Conservation (phyloP, 1,284 basidiomycete genomes). For the Ustilago shanxiensis region DNA sequence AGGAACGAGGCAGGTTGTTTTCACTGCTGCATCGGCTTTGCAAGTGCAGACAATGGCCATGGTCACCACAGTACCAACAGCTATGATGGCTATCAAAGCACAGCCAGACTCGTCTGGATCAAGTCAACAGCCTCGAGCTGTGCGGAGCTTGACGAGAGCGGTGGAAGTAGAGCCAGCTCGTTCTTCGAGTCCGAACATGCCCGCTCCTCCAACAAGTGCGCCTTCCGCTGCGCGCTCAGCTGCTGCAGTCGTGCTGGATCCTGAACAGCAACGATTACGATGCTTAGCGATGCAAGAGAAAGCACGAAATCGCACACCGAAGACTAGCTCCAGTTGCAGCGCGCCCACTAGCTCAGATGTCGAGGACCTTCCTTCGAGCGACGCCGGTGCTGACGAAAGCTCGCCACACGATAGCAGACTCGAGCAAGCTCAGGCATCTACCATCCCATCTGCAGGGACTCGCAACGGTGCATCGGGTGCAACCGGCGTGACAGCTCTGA, state of each 20-base stretch:
- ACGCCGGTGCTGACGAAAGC: neutral
- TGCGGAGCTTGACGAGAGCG: neutral
- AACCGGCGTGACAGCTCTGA: neutral
- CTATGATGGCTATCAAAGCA: neutral
- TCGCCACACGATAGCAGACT: slow-evolving; percentile 5
- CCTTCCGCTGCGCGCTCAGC: slow-evolving; percentile 24
- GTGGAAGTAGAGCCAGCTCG: slow-evolving; percentile 12
- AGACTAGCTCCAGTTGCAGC: slow-evolving; percentile 13
- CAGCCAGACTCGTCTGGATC: slow-evolving; percentile 5
- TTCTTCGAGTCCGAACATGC: slow-evolving; percentile 27
- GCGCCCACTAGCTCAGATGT: slow-evolving; percentile 25
- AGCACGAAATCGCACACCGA: slow-evolving; percentile 31
- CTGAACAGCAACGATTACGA: slow-evolving; percentile 44
- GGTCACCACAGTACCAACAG: neutral
- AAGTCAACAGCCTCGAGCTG: slow-evolving; percentile 4
- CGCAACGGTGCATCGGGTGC: slow-evolving; percentile 1
- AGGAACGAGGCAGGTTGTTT: too few relatives aligned
- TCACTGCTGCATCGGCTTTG: neutral
- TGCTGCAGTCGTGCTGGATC: slow-evolving; percentile 29
- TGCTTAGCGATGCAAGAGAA: slow-evolving; percentile 53
- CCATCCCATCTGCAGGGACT: neutral
- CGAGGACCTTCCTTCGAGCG: slow-evolving; percentile 24
- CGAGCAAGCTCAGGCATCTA: slow-evolving; percentile 10
- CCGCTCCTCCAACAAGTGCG: slow-evolving; percentile 6
- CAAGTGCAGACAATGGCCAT: neutral